phyloP scores from a whole-genome alignment of 2,329 filamentous ascomycete species.

The Phyllosticta ampelicida region DNA sequence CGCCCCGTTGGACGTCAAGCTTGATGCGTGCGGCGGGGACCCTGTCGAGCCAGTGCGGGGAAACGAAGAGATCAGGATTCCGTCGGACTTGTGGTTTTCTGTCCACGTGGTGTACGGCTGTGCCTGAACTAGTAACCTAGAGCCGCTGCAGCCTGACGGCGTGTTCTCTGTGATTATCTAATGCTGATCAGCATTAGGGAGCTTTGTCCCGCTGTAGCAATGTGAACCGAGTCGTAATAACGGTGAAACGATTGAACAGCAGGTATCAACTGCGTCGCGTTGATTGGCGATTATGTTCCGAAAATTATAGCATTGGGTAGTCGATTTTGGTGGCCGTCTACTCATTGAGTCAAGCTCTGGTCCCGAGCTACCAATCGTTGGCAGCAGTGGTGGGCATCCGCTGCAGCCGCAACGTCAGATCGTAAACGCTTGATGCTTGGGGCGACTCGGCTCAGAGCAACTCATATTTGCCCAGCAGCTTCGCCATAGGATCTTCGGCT shows the following conservation, averaged over 20 bases:
- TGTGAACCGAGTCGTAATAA: background rate
- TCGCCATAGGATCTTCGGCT: conserved; percentile 79
- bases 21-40: conserved; percentile 6
- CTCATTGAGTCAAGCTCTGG: background rate
- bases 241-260: background rate
- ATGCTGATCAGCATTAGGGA: background rate
- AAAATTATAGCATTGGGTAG: background rate
- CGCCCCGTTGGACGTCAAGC: background rate
- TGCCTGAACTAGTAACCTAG: background rate
- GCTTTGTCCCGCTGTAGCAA: background rate
- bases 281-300: background rate
- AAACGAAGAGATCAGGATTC: background rate
- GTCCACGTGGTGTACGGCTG: background rate
- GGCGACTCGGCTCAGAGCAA: conserved; percentile 28
- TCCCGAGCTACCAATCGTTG: background rate
- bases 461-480: conserved; percentile 63
- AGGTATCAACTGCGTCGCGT: background rate
- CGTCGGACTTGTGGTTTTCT: background rate
- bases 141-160: background rate
- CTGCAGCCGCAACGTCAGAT: background rate
- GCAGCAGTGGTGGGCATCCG: background rate
- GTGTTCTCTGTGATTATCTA: background rate
- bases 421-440: background rate
- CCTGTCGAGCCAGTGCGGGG: conserved; percentile 7
- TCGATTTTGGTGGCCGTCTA: background rate